Conservation (phyloP, 2,329 filamentous ascomycete genomes). For the Parafenestella ontariensis region DNA sequence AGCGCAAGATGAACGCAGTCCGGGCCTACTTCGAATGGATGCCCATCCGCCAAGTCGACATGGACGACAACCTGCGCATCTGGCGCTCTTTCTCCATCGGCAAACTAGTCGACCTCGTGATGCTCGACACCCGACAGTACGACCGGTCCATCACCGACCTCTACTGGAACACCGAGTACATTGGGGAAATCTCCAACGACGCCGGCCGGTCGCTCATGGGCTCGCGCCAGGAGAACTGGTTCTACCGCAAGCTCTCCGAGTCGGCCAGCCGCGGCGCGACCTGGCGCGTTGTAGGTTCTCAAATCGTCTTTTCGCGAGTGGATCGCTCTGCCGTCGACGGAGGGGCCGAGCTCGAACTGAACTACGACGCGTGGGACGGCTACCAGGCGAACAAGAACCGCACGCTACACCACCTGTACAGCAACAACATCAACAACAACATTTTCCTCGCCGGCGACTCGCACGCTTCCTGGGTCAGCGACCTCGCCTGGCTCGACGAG, state of each 20-base stretch:
- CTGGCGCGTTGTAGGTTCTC: slow-evolving; percentile 76
- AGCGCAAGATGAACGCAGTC: slow-evolving; percentile 57
- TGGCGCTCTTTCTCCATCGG: slow-evolving; percentile 54
- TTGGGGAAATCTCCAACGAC: slow-evolving; percentile 69
- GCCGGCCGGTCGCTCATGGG: slow-evolving; percentile 75
- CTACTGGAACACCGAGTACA: slow-evolving; percentile 67
- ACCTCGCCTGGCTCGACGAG: slow-evolving; percentile 56
- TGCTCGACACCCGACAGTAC: slow-evolving; percentile 54
- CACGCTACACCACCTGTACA: slow-evolving; percentile 70
- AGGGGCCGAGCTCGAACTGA: slow-evolving; percentile 55
- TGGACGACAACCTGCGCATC: slow-evolving; percentile 53
- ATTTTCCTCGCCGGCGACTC: slow-evolving; percentile 75
- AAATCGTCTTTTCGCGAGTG: slow-evolving; percentile 70
- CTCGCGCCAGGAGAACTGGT: slow-evolving; percentile 74
- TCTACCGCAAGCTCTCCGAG: slow-evolving; percentile 57
- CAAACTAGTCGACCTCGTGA: slow-evolving; percentile 52
- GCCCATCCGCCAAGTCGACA: slow-evolving; percentile 53
- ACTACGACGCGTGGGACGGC: slow-evolving; percentile 70
- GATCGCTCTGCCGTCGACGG: slow-evolving; percentile 56
- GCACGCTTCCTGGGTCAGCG: slow-evolving; percentile 66
- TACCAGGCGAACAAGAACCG: slow-evolving; percentile 75
- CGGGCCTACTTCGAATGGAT: slow-evolving; percentile 56
- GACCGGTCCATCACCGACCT: slow-evolving; percentile 54
- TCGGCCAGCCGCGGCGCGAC: slow-evolving; percentile 70
- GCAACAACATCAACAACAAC: slow-evolving; percentile 74